A percentile compares a stretch with the other conserved stretches of the same genome.
Conservation (phyloP, 139 green algal genomes). For the Bryopsis sp. region DNA sequence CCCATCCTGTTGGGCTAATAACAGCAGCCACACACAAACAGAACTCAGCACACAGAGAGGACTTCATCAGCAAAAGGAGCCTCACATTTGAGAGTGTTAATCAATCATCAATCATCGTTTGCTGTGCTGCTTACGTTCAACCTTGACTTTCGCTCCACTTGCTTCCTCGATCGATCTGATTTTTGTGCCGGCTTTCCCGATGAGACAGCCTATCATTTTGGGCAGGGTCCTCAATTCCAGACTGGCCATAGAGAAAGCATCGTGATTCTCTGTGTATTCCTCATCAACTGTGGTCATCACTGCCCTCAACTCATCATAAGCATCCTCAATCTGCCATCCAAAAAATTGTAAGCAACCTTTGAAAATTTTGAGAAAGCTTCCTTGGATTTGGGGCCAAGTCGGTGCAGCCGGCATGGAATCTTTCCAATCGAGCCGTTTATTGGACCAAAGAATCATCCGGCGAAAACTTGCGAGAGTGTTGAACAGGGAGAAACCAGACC, state of each 20-base stretch:
- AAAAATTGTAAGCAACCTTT: not conserved
- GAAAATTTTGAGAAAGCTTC: not conserved
- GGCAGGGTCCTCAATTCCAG: constrained; percentile 11
- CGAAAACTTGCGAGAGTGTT: no score
- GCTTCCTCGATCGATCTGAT: constrained; percentile 14
- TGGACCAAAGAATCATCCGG: no score
- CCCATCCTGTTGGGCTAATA: constrained; percentile 12
- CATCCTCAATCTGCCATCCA: constrained; percentile 11
- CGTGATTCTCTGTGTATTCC: not conserved
- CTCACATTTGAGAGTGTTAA: not conserved
- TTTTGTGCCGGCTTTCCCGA: constrained; percentile 13
- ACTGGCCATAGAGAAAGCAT: constrained; percentile 5
- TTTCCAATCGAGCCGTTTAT: no score
- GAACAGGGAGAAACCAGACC: no score
- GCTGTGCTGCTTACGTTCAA: constrained; percentile 5
- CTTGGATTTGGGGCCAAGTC: not conserved
- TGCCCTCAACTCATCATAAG: not conserved
- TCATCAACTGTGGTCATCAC: constrained; percentile 12
- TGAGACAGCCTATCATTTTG: constrained; percentile 14
- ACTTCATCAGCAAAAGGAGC: not conserved
- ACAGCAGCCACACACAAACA: no score
- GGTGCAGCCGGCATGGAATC: no score
- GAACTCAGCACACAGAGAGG: not conserved
- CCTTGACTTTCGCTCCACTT: constrained; percentile 1
- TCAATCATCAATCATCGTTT: not conserved